Evolutionary conservation across 345 rosid species (phyloP).

Genomic region (Salix purpurea): DNA sequence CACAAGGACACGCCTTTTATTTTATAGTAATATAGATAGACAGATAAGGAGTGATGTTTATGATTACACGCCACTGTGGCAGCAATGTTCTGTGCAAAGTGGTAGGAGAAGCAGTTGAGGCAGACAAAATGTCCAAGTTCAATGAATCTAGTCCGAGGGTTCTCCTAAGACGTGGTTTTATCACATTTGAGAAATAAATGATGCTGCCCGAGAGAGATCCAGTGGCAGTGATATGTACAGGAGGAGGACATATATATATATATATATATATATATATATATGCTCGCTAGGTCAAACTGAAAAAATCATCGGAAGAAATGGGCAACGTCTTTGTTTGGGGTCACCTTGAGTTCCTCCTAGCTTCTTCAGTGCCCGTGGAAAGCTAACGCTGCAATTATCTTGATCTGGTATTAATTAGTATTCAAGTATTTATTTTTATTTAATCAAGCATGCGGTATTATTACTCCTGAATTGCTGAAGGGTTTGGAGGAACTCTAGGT

Average conservation of each 20-base stretch:
- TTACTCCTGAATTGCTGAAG: conserved; percentile 15
- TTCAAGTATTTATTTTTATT: background rate
- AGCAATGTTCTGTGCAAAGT: background rate
- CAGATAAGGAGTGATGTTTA: background rate
- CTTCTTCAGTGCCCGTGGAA: conserved; percentile 13
- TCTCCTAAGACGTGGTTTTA: background rate
- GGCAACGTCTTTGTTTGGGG: conserved; percentile 9
- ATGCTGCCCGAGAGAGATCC: background rate
- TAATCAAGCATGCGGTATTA: background rate
- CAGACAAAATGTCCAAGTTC: conserved; percentile 3
- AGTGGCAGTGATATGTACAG: no score
- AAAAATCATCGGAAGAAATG: background rate
- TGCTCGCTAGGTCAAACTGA: no score
- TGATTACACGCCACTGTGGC: background rate
- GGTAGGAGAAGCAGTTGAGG: background rate
- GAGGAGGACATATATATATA: no score
- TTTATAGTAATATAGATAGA: no score
- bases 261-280: no score
- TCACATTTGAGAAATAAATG: background rate
- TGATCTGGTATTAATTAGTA: background rate
- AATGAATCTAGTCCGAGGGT: conserved; percentile 3
- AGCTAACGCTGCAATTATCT: background rate
- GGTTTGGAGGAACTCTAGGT: conserved; percentile 33
- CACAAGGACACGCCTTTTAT: no score
- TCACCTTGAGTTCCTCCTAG: conserved; percentile 24